Evolutionary conservation across 2,329 filamentous ascomycete species (phyloP), one percentile per base, ranked within the genome.

Genomic region (Colletotrichum musicola): DNA sequence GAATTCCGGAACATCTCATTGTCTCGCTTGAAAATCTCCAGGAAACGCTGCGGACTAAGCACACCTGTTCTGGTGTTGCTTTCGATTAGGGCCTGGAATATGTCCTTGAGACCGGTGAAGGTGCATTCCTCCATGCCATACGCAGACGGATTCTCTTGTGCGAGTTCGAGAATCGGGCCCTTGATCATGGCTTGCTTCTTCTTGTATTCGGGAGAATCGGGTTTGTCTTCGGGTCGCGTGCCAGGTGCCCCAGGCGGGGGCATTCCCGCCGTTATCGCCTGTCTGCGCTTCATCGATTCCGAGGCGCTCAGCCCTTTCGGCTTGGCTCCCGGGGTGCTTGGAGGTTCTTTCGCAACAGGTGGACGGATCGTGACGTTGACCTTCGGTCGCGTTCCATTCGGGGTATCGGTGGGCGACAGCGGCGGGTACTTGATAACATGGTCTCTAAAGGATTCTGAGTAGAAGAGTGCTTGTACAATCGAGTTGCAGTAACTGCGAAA

Each of bases 1-100:
- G 95, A 93, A 46, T 94, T 95, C 67, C 94, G 90, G 76, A 99
- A 99, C 92, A 97, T 95, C 79, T 99, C 96, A 77, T 99, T 97
- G 74, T 98, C 94, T 71, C 93, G 89, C 76, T 95, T 93, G 76
- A 99, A 90, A 27, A 98, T 95, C 77, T 99, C 95, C 42, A 99
- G 85, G 72, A 99, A 98, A 71, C 95, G 92, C 75, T 95, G 91
- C 1, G 96, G 96, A 75, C 95, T 97, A 49, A 98, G 87, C 12
- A 99, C 94, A 16, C 96, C 96, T 6, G 93, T 96, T 64, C 94
- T 90, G 47, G 92, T 92, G 69, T 89, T 85, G 78, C 93, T 94
- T 60, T 92, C 90, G 63, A 97, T 93, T 60, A 98, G 86, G 1
- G 95, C 92, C 79, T 96, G 91, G 77, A 99, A 99, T 14, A 99